Evolutionary conservation across 768 basidiomycete genomes (phyloP).

Genomic region (Calocybe gangraenosa): DNA sequence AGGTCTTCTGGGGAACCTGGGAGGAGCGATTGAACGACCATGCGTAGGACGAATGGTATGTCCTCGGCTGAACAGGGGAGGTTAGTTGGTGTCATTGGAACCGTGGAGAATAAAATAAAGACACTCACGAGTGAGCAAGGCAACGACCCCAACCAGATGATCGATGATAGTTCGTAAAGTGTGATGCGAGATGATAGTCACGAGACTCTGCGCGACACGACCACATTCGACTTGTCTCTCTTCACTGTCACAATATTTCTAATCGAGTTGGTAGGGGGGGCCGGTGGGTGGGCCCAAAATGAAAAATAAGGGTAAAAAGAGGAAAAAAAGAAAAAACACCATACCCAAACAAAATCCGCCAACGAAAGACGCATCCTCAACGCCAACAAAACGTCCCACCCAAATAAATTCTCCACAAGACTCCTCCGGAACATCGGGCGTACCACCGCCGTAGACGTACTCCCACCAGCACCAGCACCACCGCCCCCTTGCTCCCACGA

Average conservation of each 20-base stretch:
- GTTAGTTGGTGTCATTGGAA: background rate
- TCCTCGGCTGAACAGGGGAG: conserved; percentile 42
- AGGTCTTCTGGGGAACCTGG: conserved; percentile 43
- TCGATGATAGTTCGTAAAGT: conserved; percentile 52
- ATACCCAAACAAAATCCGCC: conserved; percentile 48
- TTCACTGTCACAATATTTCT: conserved; percentile 47
- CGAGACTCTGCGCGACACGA: conserved; percentile 43
- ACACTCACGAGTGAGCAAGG: conserved; percentile 41
- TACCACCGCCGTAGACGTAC: no score
- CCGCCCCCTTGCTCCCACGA: no score
- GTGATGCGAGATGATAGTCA: conserved; percentile 49
- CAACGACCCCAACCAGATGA: conserved; percentile 46
- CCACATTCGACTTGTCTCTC: conserved; percentile 45
- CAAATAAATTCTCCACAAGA: conserved; percentile 55
- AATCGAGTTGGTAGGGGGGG: no score
- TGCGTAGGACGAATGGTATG: conserved; percentile 59
- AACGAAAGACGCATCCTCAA: conserved; percentile 55
- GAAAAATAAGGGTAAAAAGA: background rate
- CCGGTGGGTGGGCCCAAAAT: background rate
- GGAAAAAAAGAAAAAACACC: conserved; percentile 4
- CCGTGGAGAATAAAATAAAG: conserved; percentile 9
- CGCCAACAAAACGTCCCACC: conserved; percentile 49
- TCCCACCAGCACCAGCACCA: no score
- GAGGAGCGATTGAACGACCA: conserved; percentile 56
- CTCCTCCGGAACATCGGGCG: conserved; percentile 47